Conservation (phyloP, 1,284 basidiomycete genomes). For the Exsudoporus floridanus region DNA sequence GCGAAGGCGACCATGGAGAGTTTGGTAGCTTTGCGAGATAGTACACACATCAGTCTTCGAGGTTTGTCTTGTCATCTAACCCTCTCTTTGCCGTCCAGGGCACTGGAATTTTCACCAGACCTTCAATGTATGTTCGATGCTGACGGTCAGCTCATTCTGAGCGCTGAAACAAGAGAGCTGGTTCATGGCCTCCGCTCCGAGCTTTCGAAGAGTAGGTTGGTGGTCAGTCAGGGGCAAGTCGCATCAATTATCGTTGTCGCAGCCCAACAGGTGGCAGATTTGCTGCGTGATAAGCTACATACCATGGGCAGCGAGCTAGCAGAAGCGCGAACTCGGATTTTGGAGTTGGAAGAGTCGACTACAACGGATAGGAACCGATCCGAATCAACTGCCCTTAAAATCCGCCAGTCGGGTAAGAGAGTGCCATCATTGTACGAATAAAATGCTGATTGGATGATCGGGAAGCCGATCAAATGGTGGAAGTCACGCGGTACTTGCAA, state of each 20-base stretch:
- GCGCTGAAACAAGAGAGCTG: conserved; percentile 34
- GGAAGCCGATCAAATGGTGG: conserved; percentile 27
- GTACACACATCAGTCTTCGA: conserved; percentile 17
- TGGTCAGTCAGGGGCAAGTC: conserved; percentile 33
- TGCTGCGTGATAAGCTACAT: conserved; percentile 52
- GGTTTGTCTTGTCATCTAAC: conserved; percentile 18
- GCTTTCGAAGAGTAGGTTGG: conserved; percentile 34
- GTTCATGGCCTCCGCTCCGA: conserved; percentile 41
- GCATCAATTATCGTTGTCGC: conserved; percentile 8
- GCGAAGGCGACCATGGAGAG: conserved; percentile 23
- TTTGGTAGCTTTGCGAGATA: conserved; percentile 22
- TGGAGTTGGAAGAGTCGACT: conserved; percentile 42
- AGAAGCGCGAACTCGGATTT: conserved; percentile 40
- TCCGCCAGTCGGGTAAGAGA: conserved; percentile 33
- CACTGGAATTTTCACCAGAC: conserved; percentile 15
- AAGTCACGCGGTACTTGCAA: conserved; percentile 24
- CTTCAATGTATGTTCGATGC: conserved; percentile 37
- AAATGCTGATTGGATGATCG: conserved; percentile 19
- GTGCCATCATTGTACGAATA: background rate
- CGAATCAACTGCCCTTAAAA: conserved; percentile 24
- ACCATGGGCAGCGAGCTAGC: conserved; percentile 44
- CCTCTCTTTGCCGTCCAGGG: background rate
- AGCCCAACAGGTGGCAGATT: conserved; percentile 53
- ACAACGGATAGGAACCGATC: conserved; percentile 30
- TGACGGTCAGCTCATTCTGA: conserved; percentile 29